phyloP scores from a whole-genome alignment of 352 stramenopile genomes.

The Pythium pyrilobum region DNA sequence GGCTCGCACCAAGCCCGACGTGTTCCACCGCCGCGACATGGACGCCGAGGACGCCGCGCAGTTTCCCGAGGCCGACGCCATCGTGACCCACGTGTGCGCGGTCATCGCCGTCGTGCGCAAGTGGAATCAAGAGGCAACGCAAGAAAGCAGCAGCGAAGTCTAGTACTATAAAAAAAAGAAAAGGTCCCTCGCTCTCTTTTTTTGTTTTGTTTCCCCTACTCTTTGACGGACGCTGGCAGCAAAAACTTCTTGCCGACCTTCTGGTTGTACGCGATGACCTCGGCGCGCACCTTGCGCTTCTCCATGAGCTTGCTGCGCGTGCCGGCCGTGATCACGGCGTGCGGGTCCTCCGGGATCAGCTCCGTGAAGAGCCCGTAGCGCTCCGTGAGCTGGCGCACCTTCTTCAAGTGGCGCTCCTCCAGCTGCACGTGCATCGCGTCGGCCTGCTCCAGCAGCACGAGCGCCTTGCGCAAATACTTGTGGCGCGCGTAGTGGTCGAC shows the following conservation, averaged over 20 bases:
- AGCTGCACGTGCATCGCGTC: conserved; percentile 46
- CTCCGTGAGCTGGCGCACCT: conserved; percentile 58
- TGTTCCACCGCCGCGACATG: conserved; percentile 25
- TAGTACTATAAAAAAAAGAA: not conserved
- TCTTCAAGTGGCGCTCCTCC: conserved; percentile 65
- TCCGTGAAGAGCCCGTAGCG: conserved; percentile 70
- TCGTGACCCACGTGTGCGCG: conserved; percentile 43
- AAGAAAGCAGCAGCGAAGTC: not conserved
- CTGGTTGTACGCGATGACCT: conserved; percentile 68
- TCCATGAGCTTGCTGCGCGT: conserved; percentile 66
- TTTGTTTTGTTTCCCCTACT: conserved; percentile 5
- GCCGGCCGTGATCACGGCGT: conserved; percentile 57
- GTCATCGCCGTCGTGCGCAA: conserved; percentile 36
- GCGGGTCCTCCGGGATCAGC: conserved; percentile 69
- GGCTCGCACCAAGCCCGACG: conserved; percentile 33
- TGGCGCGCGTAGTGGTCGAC: conserved; percentile 76
- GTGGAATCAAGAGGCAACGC: conserved; percentile 29
- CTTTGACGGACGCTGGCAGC: conserved; percentile 31
- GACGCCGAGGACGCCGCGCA: conserved; percentile 20
- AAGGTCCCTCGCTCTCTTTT: not conserved
- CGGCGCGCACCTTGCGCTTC: conserved; percentile 68
- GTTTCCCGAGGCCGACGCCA: conserved; percentile 48
- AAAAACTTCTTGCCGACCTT: conserved; percentile 73
- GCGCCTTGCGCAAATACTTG: conserved; percentile 47
- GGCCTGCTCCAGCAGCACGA: conserved; percentile 58